A percentile compares a stretch with the other conserved stretches of the same genome.
phyloP scores from a whole-genome alignment of 2,329 filamentous ascomycete genomes.

The Aspergillus amoenus region DNA sequence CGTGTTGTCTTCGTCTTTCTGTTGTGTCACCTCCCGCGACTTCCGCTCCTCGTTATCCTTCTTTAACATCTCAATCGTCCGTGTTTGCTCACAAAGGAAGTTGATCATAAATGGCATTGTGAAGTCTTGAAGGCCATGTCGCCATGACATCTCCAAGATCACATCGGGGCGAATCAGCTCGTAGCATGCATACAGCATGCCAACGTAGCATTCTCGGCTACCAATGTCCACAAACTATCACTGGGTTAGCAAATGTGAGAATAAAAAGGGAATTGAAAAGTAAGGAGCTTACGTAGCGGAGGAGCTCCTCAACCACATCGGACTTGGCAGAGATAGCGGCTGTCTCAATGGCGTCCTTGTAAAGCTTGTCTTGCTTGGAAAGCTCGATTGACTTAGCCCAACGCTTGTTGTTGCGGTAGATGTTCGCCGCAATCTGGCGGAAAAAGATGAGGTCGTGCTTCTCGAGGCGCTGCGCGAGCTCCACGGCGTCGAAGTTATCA shows the following conservation, averaged over 20 bases:
- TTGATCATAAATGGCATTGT: constrained; percentile 99
- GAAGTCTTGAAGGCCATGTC: constrained; percentile 89
- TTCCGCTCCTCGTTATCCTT: constrained; percentile 97
- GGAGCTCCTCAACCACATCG: constrained; percentile 90
- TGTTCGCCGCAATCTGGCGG: constrained; percentile 95
- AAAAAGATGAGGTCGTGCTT: constrained; percentile 99
- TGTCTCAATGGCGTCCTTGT: constrained; percentile 99
- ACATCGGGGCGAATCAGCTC: constrained; percentile 91
- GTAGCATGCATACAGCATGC: constrained; percentile 98
- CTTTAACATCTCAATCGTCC: constrained; percentile 79
- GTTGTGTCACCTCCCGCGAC: constrained; percentile 65
- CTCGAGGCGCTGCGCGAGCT: constrained; percentile 87
- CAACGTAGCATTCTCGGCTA: constrained; percentile 98
- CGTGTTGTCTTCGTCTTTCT: constrained; percentile 89
- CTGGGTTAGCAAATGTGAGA: constrained; percentile 32
- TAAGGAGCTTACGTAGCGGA: constrained; percentile 81
- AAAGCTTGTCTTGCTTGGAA: constrained; percentile 98
- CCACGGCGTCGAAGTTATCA: constrained; percentile 97
- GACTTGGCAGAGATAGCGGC: constrained; percentile 85
- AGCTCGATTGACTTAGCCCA: constrained; percentile 99
- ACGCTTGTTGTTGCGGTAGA: constrained; percentile 99
- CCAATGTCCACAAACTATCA: constrained; percentile 95
- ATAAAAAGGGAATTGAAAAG: neutral
- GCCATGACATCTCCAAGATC: constrained; percentile 96
- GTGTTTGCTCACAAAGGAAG: constrained; percentile 85